A percentile compares a stretch with the other conserved stretches of the same genome.
phyloP scores from a whole-genome alignment of 805 yeast species.

The Saccharomycopsis sp. region DNA sequence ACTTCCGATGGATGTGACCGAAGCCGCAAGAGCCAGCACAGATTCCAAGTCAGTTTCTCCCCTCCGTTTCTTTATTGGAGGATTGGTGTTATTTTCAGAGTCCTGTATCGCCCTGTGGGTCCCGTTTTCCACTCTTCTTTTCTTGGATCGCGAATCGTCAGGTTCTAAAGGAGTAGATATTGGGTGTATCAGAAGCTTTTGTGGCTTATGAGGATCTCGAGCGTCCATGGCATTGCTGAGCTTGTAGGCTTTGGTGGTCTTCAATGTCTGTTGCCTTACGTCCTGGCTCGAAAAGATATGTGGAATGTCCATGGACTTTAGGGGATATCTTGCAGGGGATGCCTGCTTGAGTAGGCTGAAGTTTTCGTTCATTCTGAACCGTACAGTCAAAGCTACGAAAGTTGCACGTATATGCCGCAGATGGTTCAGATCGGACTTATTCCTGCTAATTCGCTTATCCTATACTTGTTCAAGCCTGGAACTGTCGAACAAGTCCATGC shows the following conservation, averaged over 20 bases:
- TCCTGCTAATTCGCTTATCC: too few species aligned
- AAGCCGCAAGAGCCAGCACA: too few species aligned
- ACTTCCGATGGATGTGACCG: too few species aligned
- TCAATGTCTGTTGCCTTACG: not conserved
- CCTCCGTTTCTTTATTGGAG: not conserved
- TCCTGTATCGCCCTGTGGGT: not conserved
- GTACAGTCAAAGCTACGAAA: not conserved
- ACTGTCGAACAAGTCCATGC: too few species aligned
- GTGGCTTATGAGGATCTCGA: not conserved
- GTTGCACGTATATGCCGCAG: not conserved
- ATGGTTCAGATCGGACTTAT: too few species aligned
- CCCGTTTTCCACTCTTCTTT: not conserved
- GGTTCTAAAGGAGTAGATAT: constrained; percentile 10
- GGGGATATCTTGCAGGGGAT: constrained; percentile 13
- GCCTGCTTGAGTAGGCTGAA: constrained; percentile 3
- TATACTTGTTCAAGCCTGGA: too few species aligned
- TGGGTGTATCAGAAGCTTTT: constrained; percentile 12
- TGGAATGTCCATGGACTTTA: constrained; percentile 6
- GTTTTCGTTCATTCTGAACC: not conserved
- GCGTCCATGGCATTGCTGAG: not conserved
- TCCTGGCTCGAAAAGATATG: constrained; percentile 6
- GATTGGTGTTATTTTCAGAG: not conserved
- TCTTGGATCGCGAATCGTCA: not conserved
- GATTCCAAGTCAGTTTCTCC: too few species aligned
- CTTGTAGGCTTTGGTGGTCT: not conserved